phyloP scores from a whole-genome alignment of 1,284 basidiomycete genomes.

The Cryptococcus maquisensis region DNA sequence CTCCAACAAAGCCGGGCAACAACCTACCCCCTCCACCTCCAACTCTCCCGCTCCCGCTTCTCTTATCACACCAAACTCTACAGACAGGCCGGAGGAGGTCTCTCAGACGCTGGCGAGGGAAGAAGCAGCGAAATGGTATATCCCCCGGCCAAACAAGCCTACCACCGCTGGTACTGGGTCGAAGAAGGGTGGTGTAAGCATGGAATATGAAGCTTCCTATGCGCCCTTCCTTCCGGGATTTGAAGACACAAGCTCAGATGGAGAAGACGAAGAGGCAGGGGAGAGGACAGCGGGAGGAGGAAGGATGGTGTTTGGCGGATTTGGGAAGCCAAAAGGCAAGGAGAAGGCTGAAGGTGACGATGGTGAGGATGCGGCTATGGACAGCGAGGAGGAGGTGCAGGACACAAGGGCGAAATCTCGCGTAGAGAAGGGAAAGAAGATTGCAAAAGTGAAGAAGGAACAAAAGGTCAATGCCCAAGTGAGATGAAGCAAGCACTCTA shows the following conservation, averaged over 20 bases:
- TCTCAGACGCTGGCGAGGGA: constrained; percentile 4
- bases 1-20: neutral
- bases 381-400: constrained; percentile 2
- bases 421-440: neutral
- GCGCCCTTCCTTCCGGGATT: constrained; percentile 23
- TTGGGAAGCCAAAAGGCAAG: constrained; percentile 4
- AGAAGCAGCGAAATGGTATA: constrained; percentile 24
- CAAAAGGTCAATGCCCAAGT: neutral
- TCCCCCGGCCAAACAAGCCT: constrained; percentile 12
- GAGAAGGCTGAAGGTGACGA: neutral
- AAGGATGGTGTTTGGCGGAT: constrained; percentile 14
- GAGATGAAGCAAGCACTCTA: neutral
- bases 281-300: constrained; percentile 5
- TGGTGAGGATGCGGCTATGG: neutral
- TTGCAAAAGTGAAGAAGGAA: neutral
- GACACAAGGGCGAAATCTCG: neutral
- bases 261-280: constrained; percentile 1
- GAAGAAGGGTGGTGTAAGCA: neutral
- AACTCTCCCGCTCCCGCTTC: neutral
- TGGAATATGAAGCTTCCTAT: constrained; percentile 29
- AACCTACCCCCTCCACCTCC: constrained; percentile 6
- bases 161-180: neutral
- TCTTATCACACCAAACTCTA: neutral
- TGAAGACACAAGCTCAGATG: neutral
- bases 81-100: neutral